A percentile compares a stretch with the other conserved stretches of the same genome.
These are phyloP conservation scores for Lichtheimia hyalospora DNA, from an alignment of 371 early-diverging fungal species.

Conservation along the genomic window DNA sequence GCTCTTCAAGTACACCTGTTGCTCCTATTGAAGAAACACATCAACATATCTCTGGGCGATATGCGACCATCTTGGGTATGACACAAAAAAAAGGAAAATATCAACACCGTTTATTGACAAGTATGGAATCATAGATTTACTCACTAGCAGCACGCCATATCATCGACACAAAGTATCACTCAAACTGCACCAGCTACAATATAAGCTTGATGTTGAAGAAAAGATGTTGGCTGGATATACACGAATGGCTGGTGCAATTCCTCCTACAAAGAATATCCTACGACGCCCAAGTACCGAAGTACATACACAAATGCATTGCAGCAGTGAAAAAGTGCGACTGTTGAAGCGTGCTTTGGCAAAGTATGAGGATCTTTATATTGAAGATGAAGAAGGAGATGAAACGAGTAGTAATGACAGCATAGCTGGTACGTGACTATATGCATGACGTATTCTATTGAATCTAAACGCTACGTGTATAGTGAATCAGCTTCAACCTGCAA, in stretches of 20 bases:
- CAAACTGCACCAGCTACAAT: slow-evolving; percentile 81
- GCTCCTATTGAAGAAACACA: too few species aligned
- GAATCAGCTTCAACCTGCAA: slow-evolving; percentile 56
- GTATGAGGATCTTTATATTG: slow-evolving; percentile 83
- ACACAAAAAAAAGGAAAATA: too few species aligned
- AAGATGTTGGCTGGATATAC: slow-evolving; percentile 79
- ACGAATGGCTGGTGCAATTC: slow-evolving; percentile 50
- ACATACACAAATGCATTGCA: slow-evolving; percentile 68
- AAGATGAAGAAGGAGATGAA: slow-evolving; percentile 76
- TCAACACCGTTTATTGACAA: too few species aligned
- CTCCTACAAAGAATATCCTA: slow-evolving; percentile 29
- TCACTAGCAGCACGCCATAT: slow-evolving; percentile 75
- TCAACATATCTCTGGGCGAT: slow-evolving; percentile 51
- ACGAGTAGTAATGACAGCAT: slow-evolving; percentile 34
- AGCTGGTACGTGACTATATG: too few species aligned
- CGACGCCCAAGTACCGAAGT: slow-evolving; percentile 65
- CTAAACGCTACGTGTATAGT: slow-evolving; percentile 23
- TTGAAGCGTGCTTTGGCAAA: slow-evolving; percentile 79
- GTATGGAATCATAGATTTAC: slow-evolving; percentile 47
- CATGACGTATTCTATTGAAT: not conserved
- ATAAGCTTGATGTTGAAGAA: slow-evolving; percentile 88
- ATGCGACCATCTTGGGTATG: slow-evolving; percentile 12
- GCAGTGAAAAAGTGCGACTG: slow-evolving; percentile 77
- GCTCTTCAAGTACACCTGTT: too few species aligned
- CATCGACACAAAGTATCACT: slow-evolving; percentile 84